These are phyloP conservation scores for Gnomoniopsis smithogilvyi DNA, from an alignment of 2,329 filamentous ascomycete species.

Conservation along the genomic window DNA sequence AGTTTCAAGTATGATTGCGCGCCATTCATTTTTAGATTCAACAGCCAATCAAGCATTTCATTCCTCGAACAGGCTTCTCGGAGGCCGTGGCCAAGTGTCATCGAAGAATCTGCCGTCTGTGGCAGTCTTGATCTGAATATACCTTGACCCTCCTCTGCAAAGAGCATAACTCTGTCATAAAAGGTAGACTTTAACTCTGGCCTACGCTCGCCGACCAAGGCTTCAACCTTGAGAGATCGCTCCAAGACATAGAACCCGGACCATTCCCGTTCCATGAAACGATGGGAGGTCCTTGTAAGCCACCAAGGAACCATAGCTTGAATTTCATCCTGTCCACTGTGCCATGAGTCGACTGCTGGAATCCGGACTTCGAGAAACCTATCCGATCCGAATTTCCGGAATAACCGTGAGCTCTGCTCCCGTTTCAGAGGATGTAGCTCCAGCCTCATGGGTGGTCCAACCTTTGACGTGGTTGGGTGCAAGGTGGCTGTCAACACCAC, in stretches of 20 bases:
- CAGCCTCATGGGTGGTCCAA: slow-evolving; percentile 42
- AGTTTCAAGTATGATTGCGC: slow-evolving; percentile 50
- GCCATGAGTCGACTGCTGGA: slow-evolving; percentile 34
- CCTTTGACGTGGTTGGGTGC: slow-evolving; percentile 12
- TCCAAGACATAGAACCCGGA: slow-evolving; percentile 42
- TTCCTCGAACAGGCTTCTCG: slow-evolving; percentile 1
- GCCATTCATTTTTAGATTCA: slow-evolving; percentile 42
- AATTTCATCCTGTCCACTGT: slow-evolving; percentile 30
- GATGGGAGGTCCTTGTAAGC: slow-evolving; percentile 36
- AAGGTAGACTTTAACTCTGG: slow-evolving; percentile 28
- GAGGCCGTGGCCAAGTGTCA: neutral
- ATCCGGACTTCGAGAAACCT: slow-evolving; percentile 55
- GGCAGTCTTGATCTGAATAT: slow-evolving; percentile 28
- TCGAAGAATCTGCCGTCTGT: slow-evolving; percentile 27
- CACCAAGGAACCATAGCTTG: slow-evolving; percentile 36
- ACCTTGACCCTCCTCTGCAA: slow-evolving; percentile 48
- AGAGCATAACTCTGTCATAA: slow-evolving; percentile 48
- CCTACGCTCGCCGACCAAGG: slow-evolving; percentile 29
- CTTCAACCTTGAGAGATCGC: slow-evolving; percentile 33
- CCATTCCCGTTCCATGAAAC: slow-evolving; percentile 46
- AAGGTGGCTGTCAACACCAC: slow-evolving; percentile 14
- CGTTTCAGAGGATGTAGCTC: slow-evolving; percentile 46
- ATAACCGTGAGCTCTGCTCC: slow-evolving; percentile 48
- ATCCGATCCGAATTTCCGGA: slow-evolving; percentile 56
- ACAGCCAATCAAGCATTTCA: slow-evolving; percentile 50